A percentile compares a stretch with the other conserved stretches of the same genome.
phyloP scores from a whole-genome alignment of 2,329 filamentous ascomycete species.

The Arthrinium puccinioides region DNA sequence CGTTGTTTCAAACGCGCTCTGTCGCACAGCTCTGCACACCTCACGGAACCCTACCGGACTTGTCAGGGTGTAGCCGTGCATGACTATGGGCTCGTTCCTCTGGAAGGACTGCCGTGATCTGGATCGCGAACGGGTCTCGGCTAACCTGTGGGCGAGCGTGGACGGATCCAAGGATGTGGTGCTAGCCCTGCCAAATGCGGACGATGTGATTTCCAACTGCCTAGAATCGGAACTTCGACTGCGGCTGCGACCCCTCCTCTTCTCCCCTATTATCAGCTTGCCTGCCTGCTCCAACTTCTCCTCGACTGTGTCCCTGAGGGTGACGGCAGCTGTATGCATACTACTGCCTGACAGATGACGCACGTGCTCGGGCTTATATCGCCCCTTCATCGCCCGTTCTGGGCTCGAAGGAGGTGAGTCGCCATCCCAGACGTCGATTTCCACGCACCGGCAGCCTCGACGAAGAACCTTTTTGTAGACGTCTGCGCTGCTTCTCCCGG shows the following conservation, averaged over 20 bases:
- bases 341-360: constrained; percentile 39
- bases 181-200: constrained; percentile 8
- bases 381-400: constrained; percentile 24
- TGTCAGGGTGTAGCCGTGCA: constrained; percentile 79
- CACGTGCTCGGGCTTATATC: constrained; percentile 33
- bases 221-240: constrained; percentile 18
- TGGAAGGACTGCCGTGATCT: constrained; percentile 22
- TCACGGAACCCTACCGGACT: constrained; percentile 80
- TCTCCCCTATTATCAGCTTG: constrained; percentile 19
- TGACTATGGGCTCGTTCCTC: constrained; percentile 66
- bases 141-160: constrained; percentile 7
- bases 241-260: constrained; percentile 19
- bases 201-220: constrained; percentile 11
- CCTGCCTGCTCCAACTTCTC: constrained; percentile 24
- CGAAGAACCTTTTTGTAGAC: constrained; percentile 67
- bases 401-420: constrained; percentile 28
- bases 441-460: constrained; percentile 79
- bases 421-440: constrained; percentile 93
- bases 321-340: constrained; percentile 35
- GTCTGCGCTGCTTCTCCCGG: constrained; percentile 67
- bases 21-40: constrained; percentile 72
- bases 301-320: constrained; percentile 25
- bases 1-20: constrained; percentile 69
- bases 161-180: constrained; percentile 6
- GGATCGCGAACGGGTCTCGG: constrained; percentile 10